These are phyloP conservation scores for Komagataea norvegica DNA, from an alignment of 1,139 yeast genomes.

Conservation along the genomic window DNA sequence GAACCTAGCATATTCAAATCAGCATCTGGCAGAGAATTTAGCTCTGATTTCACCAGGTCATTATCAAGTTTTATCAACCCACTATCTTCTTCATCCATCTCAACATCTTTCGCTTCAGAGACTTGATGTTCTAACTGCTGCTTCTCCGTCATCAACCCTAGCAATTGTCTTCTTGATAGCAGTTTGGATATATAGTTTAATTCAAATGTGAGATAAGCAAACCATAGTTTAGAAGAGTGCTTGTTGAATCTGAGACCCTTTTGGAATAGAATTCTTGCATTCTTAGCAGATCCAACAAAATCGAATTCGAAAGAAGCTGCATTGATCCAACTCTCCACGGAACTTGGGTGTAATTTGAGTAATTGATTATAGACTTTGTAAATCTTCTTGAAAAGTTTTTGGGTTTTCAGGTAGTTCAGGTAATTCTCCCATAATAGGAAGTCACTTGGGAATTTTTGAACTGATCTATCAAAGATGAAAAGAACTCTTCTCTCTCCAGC, in stretches of 20 bases:
- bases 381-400: constrained; percentile 74
- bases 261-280: constrained; percentile 84
- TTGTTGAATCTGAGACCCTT: constrained; percentile 80
- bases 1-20: constrained; percentile 84
- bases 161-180: constrained; percentile 73
- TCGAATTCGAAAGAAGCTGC: constrained; percentile 96
- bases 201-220: constrained; percentile 83
- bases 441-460: constrained; percentile 75
- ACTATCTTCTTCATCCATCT: constrained; percentile 41
- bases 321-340: constrained; percentile 86
- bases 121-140: constrained; percentile 55
- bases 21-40: constrained; percentile 77
- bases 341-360: constrained; percentile 85
- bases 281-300: constrained; percentile 79
- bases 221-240: constrained; percentile 71
- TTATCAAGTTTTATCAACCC: constrained; percentile 42
- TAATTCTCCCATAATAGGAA: constrained; percentile 75
- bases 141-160: constrained; percentile 71
- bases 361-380: constrained; percentile 76
- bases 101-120: constrained; percentile 33
- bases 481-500: constrained; percentile 79
- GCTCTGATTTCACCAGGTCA: constrained; percentile 55
- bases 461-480: constrained; percentile 81
- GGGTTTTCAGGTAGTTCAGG: constrained; percentile 64
- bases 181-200: constrained; percentile 79